Percentiles rank a stretch among this genome's conserved stretches.
These are phyloP conservation scores for Fusarium pseudocircinatum DNA, from an alignment of 2,329 filamentous ascomycete genomes.

Conservation along the genomic window DNA sequence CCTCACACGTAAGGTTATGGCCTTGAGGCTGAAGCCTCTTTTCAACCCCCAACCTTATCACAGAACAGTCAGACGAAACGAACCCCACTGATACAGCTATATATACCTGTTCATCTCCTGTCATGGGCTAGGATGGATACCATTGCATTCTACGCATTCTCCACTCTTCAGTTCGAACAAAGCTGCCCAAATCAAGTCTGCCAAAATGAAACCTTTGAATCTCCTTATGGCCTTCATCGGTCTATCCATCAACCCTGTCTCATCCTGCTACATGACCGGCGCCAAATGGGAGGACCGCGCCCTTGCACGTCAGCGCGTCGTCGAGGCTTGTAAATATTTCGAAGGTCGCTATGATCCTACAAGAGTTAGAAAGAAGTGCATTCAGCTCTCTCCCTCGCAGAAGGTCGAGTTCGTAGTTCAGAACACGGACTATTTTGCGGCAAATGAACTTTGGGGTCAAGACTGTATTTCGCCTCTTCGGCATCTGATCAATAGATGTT, in stretches of 20 bases:
- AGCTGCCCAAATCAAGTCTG: not conserved
- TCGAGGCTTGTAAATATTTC: not conserved
- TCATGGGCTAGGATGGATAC: not conserved
- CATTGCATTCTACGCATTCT: no score
- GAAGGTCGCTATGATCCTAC: no score
- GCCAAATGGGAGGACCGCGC: not conserved
- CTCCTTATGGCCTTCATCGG: not conserved
- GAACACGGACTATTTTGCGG: no score
- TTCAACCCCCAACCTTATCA: not conserved
- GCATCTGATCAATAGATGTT: not conserved
- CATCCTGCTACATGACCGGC: not conserved
- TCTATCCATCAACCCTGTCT: not conserved
- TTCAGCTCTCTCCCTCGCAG: not conserved
- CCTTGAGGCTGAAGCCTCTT: not conserved
- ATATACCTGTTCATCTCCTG: not conserved
- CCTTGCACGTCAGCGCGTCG: not conserved
- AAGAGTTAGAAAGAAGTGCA: not conserved
- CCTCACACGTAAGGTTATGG: no score
- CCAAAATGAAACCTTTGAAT: not conserved
- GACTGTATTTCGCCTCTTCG: not conserved
- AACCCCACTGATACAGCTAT: not conserved
- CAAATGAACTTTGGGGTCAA: no score
- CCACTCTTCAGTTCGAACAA: not conserved
- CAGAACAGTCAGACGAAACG: not conserved
- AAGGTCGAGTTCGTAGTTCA: not conserved